Base-by-base conservation (phyloP, 1,139 yeast species). In the Candida pseudoviswanathii region DNA sequence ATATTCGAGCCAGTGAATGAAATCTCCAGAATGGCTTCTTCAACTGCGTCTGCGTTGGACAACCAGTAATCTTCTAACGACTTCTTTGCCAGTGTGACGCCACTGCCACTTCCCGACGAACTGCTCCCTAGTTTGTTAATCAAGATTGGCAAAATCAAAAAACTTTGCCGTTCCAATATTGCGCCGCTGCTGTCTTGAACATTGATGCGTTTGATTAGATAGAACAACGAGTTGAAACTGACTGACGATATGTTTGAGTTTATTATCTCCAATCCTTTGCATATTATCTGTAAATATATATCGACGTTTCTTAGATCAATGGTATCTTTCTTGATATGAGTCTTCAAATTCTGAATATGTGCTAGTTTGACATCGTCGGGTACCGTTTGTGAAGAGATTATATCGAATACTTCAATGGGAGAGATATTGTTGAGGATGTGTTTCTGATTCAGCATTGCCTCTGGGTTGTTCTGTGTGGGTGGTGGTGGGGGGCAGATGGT, bases 191-290 rank as follows among this genome's bases (percentile, higher is more conserved):
- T 55, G 55, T 87, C 85, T 67, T 89, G 97, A 65, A 85, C 82
- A 46, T 88, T 82, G 2, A 89, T 83, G 21, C 97, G 74, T 58
- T 88, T 89, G 29, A 89, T 81, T 44, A 90, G 68, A 61, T 90
- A 94, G 52, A 92, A 86, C 8, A 88, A 66, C 8, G 90, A 79
- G 10, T 89, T 82, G 62, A 89, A 88, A 1, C 87, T 78, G 37
- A 73, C 59, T 0, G 75, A 60, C 52, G 73, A 72, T 25, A 84
- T 70, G n/a, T 75, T 68, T 27, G 66, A 53, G 43, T 76, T 78
- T 3, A 66, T 60, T 1, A 75, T 66, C 49, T 75, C 72, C 40
- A 74, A 70, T 1, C 82, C 84, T 7, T 71, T 57, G 10, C 78
- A 66, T 41, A 87, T 68, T 0, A 88, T 78, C 47, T 81, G 83